Conservation (phyloP, 2,329 filamentous ascomycete species). For the Didymosphaeria variabile region DNA sequence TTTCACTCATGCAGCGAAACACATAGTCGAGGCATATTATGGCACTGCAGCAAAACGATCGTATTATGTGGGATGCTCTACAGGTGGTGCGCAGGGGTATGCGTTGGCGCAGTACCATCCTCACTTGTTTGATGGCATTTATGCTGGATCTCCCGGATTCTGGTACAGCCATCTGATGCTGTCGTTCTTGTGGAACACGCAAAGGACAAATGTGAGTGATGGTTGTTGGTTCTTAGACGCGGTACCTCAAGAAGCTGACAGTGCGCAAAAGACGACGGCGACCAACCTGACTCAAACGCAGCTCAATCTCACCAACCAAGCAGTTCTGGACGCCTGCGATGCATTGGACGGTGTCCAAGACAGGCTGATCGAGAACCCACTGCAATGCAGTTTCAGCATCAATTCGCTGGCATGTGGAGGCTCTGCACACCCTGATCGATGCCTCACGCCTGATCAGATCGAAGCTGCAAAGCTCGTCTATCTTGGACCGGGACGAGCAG, state of each 20-base stretch:
- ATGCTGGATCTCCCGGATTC: neutral
- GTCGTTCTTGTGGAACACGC: slow-evolving; percentile 2
- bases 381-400: slow-evolving; percentile 50
- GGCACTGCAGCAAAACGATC: slow-evolving; percentile 11
- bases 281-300: slow-evolving; percentile 36
- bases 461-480: slow-evolving; percentile 45
- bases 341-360: slow-evolving; percentile 51
- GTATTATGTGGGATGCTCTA: slow-evolving; percentile 37
- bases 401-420: slow-evolving; percentile 38
- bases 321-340: slow-evolving; percentile 51
- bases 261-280: neutral
- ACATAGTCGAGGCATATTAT: slow-evolving; percentile 24
- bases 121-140: slow-evolving; percentile 31
- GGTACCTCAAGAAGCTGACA: neutral
- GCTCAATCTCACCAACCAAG: slow-evolving; percentile 44
- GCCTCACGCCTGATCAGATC: slow-evolving; percentile 46
- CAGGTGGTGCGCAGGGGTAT: slow-evolving; percentile 35
- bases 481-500: slow-evolving; percentile 31
- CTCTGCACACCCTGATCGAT: slow-evolving; percentile 16
- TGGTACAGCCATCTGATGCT: slow-evolving; percentile 7
- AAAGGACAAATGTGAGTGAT: neutral
- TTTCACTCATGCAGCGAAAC: slow-evolving; percentile 17
- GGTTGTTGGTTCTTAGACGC: neutral
- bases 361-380: slow-evolving; percentile 52
- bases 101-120: slow-evolving; percentile 34